Base-by-base conservation (phyloP, 768 basidiomycete genomes). In the Collybia sordida region DNA sequence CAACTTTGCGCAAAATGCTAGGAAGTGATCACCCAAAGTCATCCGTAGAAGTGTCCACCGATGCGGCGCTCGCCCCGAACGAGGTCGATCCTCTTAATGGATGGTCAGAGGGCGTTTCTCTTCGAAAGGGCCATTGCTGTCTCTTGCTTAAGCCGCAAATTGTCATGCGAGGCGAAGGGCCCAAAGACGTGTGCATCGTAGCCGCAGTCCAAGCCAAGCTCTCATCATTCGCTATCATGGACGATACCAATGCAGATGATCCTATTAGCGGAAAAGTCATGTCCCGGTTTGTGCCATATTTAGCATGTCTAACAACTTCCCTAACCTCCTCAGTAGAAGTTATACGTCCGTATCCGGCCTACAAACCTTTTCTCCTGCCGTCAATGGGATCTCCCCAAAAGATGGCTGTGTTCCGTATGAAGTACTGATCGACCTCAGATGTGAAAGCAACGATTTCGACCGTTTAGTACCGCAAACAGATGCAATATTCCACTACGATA, bases 91-190 rank as follows among this genome's bases (percentile, higher is more conserved):
- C 88, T 9, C 63, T 90, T 46, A 72, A 79, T 37, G 88, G 88
- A 12, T 90, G 88, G 86, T 77, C 77, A 22, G 82, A 87, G 28
- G 86, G 84, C 1, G 83, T 90, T 41, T 78, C 83, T 23, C 71
- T 88, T 24, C 70, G 72, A 45, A 88, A 88, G 57, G 82, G 83
- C 36, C 82, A 93, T 61, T 88, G 89, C 64, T 89, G 90, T 61
- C 74, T 93, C n/a, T 76, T 98, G 27, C 71, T 96, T 51, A 94
- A 94, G 59, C 93, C 95, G 11, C 95, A 98, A 62, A 81, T 98
- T 45, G 83, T 93, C 8, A 70, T 97, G 22, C 75, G 81, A 17
- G 88, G 84, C 52, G 81, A 86, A 34, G 67, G 60, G 9, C 46
- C 64, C 4, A 67, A 73, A 24, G 81, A 81, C 49, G 78, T 85